These are phyloP conservation scores for Neurospora sp. DNA, from an alignment of 495 filamentous ascomycete genomes.

Conservation along the genomic window DNA sequence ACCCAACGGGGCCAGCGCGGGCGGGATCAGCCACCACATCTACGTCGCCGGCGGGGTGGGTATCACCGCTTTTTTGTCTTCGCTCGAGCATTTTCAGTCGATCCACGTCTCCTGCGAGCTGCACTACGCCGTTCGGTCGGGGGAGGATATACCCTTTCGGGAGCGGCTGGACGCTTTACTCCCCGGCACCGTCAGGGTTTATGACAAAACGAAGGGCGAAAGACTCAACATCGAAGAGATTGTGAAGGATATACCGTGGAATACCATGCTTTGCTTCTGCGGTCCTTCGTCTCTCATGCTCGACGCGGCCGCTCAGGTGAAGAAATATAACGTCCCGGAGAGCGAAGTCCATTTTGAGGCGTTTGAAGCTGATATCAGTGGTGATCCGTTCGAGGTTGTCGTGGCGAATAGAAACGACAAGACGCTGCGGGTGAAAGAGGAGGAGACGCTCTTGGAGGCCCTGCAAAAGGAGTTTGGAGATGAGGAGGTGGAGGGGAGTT, in stretches of 20 bases:
- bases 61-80: constrained; percentile 40
- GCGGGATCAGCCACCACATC: constrained; percentile 36
- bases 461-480: constrained; percentile 29
- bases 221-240: constrained; percentile 37
- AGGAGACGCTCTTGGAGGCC: constrained; percentile 36
- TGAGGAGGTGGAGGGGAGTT: constrained; percentile 36
- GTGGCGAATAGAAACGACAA: constrained; percentile 22
- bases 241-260: constrained; percentile 33
- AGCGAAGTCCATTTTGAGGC: constrained; percentile 46
- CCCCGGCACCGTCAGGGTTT: constrained; percentile 27
- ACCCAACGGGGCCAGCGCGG: neutral
- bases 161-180: constrained; percentile 26
- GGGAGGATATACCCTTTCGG: constrained; percentile 31
- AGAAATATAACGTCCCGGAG: constrained; percentile 25
- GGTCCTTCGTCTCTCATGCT: constrained; percentile 44
- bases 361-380: constrained; percentile 39
- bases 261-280: constrained; percentile 44
- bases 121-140: constrained; percentile 40
- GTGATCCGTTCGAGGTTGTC: constrained; percentile 47
- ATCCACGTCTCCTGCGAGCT: constrained; percentile 36
- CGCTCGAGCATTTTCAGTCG: constrained; percentile 21
- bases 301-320: constrained; percentile 27
- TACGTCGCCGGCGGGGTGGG: constrained; percentile 45
- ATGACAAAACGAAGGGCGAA: constrained; percentile 37
- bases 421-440: constrained; percentile 26